A percentile compares a stretch with the other conserved stretches of the same genome.
Evolutionary conservation across 108 stramenopile genomes (phyloP).

Genomic region (Cyclotella choctawhatcheeana): DNA sequence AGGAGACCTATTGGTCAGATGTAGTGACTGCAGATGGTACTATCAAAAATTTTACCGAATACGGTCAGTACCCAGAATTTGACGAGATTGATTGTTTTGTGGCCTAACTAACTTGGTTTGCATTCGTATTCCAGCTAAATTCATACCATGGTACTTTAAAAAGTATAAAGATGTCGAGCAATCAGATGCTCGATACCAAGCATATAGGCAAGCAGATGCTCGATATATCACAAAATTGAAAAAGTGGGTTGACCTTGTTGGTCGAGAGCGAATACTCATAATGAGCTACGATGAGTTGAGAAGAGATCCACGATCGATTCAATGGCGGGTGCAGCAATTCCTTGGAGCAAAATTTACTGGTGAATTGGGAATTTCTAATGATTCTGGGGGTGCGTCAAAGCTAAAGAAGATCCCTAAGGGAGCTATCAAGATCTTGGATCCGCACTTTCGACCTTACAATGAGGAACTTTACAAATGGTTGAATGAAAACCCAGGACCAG

Average conservation of each 20-base stretch:
- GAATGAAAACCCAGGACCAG: slow-evolving; percentile 10
- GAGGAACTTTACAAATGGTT: slow-evolving; percentile 25
- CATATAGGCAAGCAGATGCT: background rate
- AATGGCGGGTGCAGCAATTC: slow-evolving; percentile 17
- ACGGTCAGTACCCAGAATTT: slow-evolving; percentile 16
- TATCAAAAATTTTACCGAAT: slow-evolving; percentile 32
- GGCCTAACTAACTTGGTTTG: too few species aligned
- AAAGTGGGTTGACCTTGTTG: slow-evolving; percentile 13
- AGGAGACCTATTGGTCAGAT: slow-evolving; percentile 20
- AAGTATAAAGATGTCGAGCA: too few species aligned
- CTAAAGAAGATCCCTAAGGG: background rate
- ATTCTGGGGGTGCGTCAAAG: background rate
- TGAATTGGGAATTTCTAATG: background rate
- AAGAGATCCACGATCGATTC: background rate
- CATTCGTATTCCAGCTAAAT: too few species aligned
- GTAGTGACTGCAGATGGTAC: slow-evolving; percentile 15
- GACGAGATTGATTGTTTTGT: background rate
- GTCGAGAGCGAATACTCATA: slow-evolving; percentile 18
- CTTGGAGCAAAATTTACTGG: background rate
- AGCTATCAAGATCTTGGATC: background rate
- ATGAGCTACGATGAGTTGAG: slow-evolving; percentile 28
- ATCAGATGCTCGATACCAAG: too few species aligned
- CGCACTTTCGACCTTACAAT: slow-evolving; percentile 2
- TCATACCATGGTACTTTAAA: too few species aligned
- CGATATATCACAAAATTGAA: slow-evolving; percentile 22